phyloP scores from a whole-genome alignment of 768 basidiomycete genomes.

The Nidularia sp. region DNA sequence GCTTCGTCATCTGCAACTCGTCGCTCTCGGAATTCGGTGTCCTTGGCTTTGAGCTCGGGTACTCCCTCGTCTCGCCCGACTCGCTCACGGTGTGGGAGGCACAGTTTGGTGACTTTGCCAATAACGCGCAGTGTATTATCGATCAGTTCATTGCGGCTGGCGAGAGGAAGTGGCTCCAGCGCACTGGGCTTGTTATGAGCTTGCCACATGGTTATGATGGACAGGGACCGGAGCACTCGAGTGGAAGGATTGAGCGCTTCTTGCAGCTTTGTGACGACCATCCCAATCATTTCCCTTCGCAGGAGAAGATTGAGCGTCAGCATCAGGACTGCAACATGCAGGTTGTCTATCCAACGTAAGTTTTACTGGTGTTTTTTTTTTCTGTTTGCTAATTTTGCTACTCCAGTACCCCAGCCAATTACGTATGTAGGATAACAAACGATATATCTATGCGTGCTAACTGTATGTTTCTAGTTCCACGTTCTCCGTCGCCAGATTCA shows the following conservation, averaged over 20 bases:
- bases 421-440: slow-evolving; percentile 41
- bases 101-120: slow-evolving; percentile 97
- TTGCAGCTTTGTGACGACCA: slow-evolving; percentile 98
- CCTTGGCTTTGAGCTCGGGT: slow-evolving; percentile 96
- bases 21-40: slow-evolving; percentile 92
- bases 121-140: slow-evolving; percentile 96
- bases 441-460: neutral
- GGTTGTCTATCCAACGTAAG: slow-evolving; percentile 93
- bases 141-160: slow-evolving; percentile 98
- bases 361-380: slow-evolving; percentile 7
- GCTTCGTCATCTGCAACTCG: slow-evolving; percentile 94
- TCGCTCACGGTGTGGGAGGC: slow-evolving; percentile 97
- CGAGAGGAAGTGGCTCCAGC: slow-evolving; percentile 96
- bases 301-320: slow-evolving; percentile 87
- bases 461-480: slow-evolving; percentile 62
- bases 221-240: slow-evolving; percentile 97
- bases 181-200: slow-evolving; percentile 84
- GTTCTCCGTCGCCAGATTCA: slow-evolving; percentile 95
- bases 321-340: slow-evolving; percentile 99
- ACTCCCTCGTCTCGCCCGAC: slow-evolving; percentile 95
- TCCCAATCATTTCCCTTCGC: slow-evolving; percentile 83
- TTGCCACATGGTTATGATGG: slow-evolving; percentile 97
- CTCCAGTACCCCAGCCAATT: slow-evolving; percentile 86
- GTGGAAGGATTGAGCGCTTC: slow-evolving; percentile 93
- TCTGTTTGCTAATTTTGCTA: slow-evolving; percentile 7